Evolutionary conservation across 805 yeast genomes (phyloP).

Genomic region (Monosporozyma siamensis): DNA sequence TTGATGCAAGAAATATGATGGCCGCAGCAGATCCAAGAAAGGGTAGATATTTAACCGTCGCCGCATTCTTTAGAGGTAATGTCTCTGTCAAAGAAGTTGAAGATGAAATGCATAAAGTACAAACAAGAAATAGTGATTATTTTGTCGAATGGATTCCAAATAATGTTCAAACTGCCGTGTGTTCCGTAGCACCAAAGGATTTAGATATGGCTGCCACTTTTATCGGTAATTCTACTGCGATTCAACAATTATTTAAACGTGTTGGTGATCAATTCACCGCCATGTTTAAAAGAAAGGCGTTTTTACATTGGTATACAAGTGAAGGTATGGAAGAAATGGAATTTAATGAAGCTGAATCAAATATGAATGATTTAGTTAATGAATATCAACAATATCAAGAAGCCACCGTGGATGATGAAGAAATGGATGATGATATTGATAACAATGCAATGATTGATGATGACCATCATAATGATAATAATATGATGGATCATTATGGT

Average conservation of each 20-base stretch:
- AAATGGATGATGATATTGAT: constrained; percentile 37
- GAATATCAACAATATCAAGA: constrained; percentile 93
- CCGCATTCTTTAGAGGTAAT: constrained; percentile 90
- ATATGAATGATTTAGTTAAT: constrained; percentile 78
- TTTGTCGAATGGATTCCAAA: constrained; percentile 96
- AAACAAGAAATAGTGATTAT: constrained; percentile 68
- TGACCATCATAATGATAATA: not conserved
- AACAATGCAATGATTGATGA: not conserved
- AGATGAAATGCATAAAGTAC: constrained; percentile 82
- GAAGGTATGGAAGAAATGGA: constrained; percentile 97
- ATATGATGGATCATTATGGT: not conserved
- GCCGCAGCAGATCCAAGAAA: constrained; percentile 87
- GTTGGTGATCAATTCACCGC: constrained; percentile 83
- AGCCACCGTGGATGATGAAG: constrained; percentile 66
- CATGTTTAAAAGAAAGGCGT: constrained; percentile 90
- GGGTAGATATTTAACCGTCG: constrained; percentile 87
- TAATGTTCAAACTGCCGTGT: constrained; percentile 88
- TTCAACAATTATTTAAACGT: constrained; percentile 84
- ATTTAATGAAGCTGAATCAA: constrained; percentile 88
- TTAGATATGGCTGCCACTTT: constrained; percentile 87
- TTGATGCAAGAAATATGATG: constrained; percentile 90
- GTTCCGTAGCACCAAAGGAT: constrained; percentile 81
- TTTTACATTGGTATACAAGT: constrained; percentile 90
- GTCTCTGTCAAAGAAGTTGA: constrained; percentile 90
- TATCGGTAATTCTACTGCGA: constrained; percentile 87